Conservation (phyloP, 441 rosid species). For the Croton laevigatus region DNA sequence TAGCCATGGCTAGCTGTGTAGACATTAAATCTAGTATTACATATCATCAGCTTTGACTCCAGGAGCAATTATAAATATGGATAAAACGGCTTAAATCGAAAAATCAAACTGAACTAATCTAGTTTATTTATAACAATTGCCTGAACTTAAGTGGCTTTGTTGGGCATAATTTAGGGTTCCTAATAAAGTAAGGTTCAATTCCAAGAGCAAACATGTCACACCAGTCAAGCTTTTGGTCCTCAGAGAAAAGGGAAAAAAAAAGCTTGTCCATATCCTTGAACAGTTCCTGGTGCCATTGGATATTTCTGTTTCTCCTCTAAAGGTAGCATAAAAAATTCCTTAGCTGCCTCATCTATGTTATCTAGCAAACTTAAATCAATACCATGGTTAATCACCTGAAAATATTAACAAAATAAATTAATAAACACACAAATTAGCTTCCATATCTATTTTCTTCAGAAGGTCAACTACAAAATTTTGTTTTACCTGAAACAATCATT, state of each 20-base stretch:
- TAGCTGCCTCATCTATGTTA: constrained; percentile 37
- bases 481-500: constrained; percentile 41
- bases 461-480: not conserved
- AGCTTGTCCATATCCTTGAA: constrained; percentile 54
- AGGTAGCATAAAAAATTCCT: constrained; percentile 43
- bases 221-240: constrained; percentile 55
- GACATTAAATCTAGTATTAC: too few species aligned
- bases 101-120: too few species aligned
- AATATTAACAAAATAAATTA: not conserved
- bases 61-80: too few species aligned
- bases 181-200: constrained; percentile 33
- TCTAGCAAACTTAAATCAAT: constrained; percentile 34
- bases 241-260: constrained; percentile 49
- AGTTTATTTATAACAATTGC: constrained; percentile 24
- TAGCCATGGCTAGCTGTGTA: too few species aligned
- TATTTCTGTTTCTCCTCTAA: constrained; percentile 43
- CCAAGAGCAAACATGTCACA: constrained; percentile 55
- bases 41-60: too few species aligned
- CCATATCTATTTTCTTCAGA: not conserved
- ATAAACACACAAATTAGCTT: not conserved
- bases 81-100: too few species aligned
- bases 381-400: constrained; percentile 46
- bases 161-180: constrained; percentile 79
- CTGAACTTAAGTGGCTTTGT: constrained; percentile 58
- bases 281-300: constrained; percentile 46